phyloP scores from a whole-genome alignment of 164 flowering plant species.

The Amborella trichopoda region DNA sequence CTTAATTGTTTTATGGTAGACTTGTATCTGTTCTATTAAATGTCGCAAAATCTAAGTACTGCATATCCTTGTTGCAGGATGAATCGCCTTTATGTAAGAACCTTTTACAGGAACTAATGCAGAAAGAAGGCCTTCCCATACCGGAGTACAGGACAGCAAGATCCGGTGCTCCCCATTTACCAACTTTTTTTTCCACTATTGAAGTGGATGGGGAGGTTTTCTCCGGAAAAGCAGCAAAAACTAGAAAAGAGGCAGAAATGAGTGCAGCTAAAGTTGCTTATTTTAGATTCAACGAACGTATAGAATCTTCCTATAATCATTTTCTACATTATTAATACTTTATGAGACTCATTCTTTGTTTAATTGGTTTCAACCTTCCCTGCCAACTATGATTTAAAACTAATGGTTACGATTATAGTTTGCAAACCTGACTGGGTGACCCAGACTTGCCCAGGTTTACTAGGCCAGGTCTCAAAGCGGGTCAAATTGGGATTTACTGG shows the following conservation, averaged over 20 bases:
- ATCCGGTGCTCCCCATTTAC: slow-evolving; percentile 25
- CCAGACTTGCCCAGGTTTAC: too few species aligned
- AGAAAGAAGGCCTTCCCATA: slow-evolving; percentile 27
- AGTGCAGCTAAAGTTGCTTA: slow-evolving; percentile 52
- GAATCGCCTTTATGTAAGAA: slow-evolving; percentile 35
- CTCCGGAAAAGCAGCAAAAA: slow-evolving; percentile 28
- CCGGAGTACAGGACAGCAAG: slow-evolving; percentile 32
- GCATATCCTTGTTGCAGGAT: slow-evolving; percentile 24
- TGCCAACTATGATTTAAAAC: too few species aligned
- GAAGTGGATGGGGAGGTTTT: slow-evolving; percentile 30
- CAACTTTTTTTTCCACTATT: slow-evolving; percentile 29
- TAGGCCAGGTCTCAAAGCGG: too few species aligned
- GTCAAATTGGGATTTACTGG: too few species aligned
- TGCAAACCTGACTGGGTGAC: too few species aligned
- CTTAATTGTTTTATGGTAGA: too few species aligned
- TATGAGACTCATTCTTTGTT: background rate
- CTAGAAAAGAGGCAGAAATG: slow-evolving; percentile 50
- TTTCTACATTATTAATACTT: background rate
- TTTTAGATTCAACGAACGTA: slow-evolving; percentile 24
- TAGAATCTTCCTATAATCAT: slow-evolving; percentile 7
- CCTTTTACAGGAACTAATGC: slow-evolving; percentile 42
- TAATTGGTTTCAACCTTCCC: too few species aligned
- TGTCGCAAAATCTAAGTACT: too few species aligned
- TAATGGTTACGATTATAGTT: too few species aligned
- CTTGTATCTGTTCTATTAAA: too few species aligned